Conservation (phyloP, 352 stramenopile genomes). For the Globisporangium ultimum region DNA sequence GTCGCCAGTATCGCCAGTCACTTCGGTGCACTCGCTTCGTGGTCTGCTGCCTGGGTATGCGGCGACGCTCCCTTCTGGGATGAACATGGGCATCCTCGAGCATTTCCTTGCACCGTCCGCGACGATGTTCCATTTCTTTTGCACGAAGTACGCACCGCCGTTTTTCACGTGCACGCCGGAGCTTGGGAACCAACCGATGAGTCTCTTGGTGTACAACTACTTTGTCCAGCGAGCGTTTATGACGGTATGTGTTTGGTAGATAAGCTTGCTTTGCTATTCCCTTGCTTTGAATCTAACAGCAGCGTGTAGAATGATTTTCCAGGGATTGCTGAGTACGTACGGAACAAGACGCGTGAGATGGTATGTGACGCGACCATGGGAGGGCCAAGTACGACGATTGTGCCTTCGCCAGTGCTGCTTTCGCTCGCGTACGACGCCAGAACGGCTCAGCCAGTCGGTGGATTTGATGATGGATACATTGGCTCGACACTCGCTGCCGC, state of each 20-base stretch:
- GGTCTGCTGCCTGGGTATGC: constrained; percentile 59
- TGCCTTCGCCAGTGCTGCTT: constrained; percentile 12
- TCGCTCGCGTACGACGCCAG: constrained; percentile 45
- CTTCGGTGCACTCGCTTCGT: constrained; percentile 40
- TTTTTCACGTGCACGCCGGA: constrained; percentile 52
- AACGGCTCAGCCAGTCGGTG: constrained; percentile 23
- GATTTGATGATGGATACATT: constrained; percentile 53
- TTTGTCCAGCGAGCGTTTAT: constrained; percentile 64
- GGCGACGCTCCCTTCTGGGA: constrained; percentile 32
- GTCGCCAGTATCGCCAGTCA: constrained; percentile 13
- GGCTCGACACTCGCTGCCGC: constrained; percentile 61
- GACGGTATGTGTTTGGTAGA: constrained; percentile 24
- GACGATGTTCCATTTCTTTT: constrained; percentile 72
- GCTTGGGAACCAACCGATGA: constrained; percentile 15
- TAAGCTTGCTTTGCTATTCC: background rate
- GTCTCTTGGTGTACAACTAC: constrained; percentile 74
- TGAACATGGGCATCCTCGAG: constrained; percentile 56
- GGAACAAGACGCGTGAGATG: constrained; percentile 76
- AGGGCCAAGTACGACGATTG: background rate
- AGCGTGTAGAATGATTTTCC: constrained; percentile 61
- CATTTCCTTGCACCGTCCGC: constrained; percentile 66
- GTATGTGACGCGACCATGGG: constrained; percentile 31
- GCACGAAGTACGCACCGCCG: constrained; percentile 45
- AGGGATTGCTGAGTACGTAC: constrained; percentile 63
- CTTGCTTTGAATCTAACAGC: background rate